Percentiles rank a stretch among this genome's conserved stretches.
These are phyloP conservation scores for Trichoderma polysporum DNA, from an alignment of 2,329 filamentous ascomycete species.

Conservation along the genomic window DNA sequence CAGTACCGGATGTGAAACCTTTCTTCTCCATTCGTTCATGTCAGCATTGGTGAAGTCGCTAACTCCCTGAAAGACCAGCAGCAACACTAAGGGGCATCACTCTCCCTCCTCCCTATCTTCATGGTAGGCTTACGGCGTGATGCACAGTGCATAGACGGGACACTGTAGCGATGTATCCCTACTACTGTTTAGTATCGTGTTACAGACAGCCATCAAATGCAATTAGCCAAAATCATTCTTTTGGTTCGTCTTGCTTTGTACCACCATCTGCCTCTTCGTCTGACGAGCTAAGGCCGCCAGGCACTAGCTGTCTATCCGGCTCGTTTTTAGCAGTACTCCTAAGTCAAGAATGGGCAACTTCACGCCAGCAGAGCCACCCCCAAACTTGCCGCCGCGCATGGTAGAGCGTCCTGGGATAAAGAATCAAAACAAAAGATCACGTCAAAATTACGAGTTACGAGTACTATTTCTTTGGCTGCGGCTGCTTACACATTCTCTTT, in stretches of 20 bases:
- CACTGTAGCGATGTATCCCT: constrained; percentile 4
- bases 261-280: not conserved
- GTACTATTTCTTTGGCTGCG: not conserved
- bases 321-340: not conserved
- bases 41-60: not conserved
- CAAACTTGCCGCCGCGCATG: not conserved
- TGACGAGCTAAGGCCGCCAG: not conserved
- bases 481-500: not conserved
- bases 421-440: not conserved
- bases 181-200: not conserved
- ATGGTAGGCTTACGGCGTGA: not conserved
- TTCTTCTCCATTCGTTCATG: not conserved
- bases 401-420: not conserved
- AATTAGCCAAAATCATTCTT: constrained; percentile 2
- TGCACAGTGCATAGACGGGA: not conserved
- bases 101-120: not conserved
- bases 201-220: not conserved
- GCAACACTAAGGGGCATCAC: not conserved
- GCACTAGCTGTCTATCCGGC: not conserved
- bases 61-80: not conserved
- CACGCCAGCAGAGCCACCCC: not conserved
- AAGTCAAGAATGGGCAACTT: not conserved
- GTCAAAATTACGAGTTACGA: not conserved
- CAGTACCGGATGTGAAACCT: not conserved
- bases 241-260: not conserved